Evolutionary conservation across 2,329 filamentous ascomycete species (phyloP), one percentile per base, ranked within the genome.

Genomic region (Alternaria ventricosa): DNA sequence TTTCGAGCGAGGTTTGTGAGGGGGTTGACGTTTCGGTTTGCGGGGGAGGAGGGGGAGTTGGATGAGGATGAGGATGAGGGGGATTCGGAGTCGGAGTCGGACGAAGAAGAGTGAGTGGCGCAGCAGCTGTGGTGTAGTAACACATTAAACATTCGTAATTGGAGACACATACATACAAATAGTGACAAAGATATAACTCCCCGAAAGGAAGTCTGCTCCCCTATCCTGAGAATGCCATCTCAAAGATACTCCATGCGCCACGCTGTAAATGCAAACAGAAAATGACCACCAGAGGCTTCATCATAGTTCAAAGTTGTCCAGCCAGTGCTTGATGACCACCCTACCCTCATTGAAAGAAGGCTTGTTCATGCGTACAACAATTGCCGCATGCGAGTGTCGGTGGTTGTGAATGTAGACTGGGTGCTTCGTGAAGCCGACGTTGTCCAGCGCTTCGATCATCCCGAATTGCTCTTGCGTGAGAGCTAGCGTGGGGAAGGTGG

Each of bases 331-430:
- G 60, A 96, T 83, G 33, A 97, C 92, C 12, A 92, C 78, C 74
- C 86, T 88, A 0, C 95, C 95, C 80, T 98, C 94, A 3, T 86
- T 84, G 71, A 94, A 96, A 1, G 80, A 82, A 55, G 86, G 82
- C 75, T 88, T 89, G 43, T 91, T 79, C 65, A 84, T 87, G 41
- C 95, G 87, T 36, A 96, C 89, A 67, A 98, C 92, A 51, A 98
- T 97, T 4, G 94, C 94, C 0, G 94, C 95, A 79, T 98, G 95
- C 63, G 88, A 92, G 76, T 97, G 78, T n/a, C 85, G 82, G 58
- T 89, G 86, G 6, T 94, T 91, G 67, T 91, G 90, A 43, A 96
- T 94, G 81, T 91, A 90, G 4, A 94, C 87, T 0, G 86, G 85
- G 68, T 85, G 87, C 70, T 88, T 89, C 46, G 80, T 83, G 74